Conservation (phyloP, 2,329 filamentous ascomycete species). For the Cercospora sojina region DNA sequence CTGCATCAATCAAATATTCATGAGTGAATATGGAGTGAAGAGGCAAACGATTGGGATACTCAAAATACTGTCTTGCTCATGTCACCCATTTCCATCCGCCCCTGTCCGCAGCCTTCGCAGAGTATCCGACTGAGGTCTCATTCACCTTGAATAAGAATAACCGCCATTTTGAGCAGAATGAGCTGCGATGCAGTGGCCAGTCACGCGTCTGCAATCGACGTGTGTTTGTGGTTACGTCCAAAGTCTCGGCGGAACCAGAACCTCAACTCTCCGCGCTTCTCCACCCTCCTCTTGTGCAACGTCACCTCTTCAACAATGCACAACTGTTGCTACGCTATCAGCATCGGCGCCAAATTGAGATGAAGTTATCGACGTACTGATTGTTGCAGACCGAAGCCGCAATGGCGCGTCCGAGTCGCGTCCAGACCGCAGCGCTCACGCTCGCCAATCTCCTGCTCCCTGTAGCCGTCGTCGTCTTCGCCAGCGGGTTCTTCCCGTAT, state of each 20-base stretch:
- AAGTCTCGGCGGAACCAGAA: not conserved
- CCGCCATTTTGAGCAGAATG: not conserved
- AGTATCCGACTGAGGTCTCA: not conserved
- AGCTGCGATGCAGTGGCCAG: not conserved
- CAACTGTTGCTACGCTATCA: not conserved
- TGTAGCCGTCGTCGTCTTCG: conserved; percentile 67
- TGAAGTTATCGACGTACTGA: not conserved
- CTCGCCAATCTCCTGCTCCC: conserved; percentile 77
- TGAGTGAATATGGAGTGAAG: not conserved
- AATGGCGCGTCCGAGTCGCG: conserved; percentile 25
- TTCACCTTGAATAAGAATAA: not conserved
- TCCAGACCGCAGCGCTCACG: conserved; percentile 47
- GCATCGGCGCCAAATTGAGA: not conserved
- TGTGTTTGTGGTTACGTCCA: not conserved
- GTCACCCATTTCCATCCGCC: not conserved
- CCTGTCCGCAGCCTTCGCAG: not conserved
- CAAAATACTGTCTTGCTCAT: not conserved
- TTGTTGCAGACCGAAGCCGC: not conserved
- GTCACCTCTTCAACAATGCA: not conserved
- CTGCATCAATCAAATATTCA: not conserved
- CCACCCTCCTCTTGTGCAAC: not conserved
- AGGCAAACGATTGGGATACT: not conserved
- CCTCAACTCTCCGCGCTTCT: not conserved
- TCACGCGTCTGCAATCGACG: not conserved
- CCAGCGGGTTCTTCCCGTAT: conserved; percentile 93